Conservation (phyloP, 2,329 filamentous ascomycete species). For the Aspergillus sp. region DNA sequence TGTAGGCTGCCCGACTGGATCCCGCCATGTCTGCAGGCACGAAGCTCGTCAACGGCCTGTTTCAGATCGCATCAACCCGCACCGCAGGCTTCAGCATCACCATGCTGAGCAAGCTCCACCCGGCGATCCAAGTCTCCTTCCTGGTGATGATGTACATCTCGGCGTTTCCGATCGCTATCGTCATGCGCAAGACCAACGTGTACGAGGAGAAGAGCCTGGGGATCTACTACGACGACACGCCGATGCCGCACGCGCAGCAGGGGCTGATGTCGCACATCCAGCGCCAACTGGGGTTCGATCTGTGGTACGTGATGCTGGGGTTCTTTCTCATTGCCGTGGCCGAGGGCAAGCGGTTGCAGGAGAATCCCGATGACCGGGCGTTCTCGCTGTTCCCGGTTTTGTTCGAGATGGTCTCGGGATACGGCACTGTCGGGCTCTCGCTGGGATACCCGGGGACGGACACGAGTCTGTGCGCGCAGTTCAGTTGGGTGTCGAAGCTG, state of each 20-base stretch:
- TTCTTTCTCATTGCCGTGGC: slow-evolving; percentile 87
- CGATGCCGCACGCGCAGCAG: slow-evolving; percentile 54
- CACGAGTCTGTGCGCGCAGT: slow-evolving; percentile 76
- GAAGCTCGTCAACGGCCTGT: slow-evolving; percentile 80
- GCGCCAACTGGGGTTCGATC: slow-evolving; percentile 86
- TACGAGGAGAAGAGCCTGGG: slow-evolving; percentile 79
- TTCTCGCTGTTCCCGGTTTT: slow-evolving; percentile 67
- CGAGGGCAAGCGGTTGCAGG: slow-evolving; percentile 70
- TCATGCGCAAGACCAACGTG: slow-evolving; percentile 87
- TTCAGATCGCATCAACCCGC: slow-evolving; percentile 83
- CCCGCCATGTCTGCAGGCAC: slow-evolving; percentile 63
- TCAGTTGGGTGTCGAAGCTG: slow-evolving; percentile 65
- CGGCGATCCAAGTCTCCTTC: slow-evolving; percentile 89
- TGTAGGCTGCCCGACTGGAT: slow-evolving; percentile 38
- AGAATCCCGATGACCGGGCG: slow-evolving; percentile 49
- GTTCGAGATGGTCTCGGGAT: slow-evolving; percentile 83
- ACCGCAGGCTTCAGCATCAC: slow-evolving; percentile 87
- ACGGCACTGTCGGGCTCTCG: slow-evolving; percentile 86
- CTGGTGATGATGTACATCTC: slow-evolving; percentile 99
- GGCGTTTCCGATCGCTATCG: slow-evolving; percentile 92
- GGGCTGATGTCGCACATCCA: slow-evolving; percentile 87
- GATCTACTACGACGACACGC: slow-evolving; percentile 50
- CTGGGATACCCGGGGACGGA: slow-evolving; percentile 74
- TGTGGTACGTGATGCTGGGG: slow-evolving; percentile 93
- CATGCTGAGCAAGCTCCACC: slow-evolving; percentile 73